A percentile compares a stretch with the other conserved stretches of the same genome.
Conservation (phyloP, 2,329 filamentous ascomycete genomes). For the Monascus ruber region DNA sequence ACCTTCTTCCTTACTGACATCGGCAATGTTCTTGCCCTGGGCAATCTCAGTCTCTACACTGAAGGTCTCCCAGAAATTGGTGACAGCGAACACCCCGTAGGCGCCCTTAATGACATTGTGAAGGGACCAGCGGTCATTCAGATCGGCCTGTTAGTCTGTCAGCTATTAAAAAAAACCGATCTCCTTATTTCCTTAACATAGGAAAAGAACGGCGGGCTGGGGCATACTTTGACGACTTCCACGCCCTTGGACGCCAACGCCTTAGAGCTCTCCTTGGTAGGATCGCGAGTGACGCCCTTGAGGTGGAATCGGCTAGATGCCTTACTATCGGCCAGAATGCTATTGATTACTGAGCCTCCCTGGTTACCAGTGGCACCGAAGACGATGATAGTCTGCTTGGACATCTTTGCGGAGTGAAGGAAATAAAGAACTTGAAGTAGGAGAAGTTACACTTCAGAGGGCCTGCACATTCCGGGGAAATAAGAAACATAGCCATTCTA, state of each 20-base stretch:
- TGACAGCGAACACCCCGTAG: conserved; percentile 37
- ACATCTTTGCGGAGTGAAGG: too few species aligned
- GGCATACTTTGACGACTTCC: conserved; percentile 11
- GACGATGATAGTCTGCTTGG: conserved; percentile 3
- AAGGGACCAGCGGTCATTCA: conserved; percentile 25
- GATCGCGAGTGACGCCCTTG: conserved; percentile 16
- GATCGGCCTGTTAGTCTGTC: conserved; percentile 19
- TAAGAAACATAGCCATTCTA: too few species aligned
- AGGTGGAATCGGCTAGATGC: conserved; percentile 8
- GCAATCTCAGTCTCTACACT: conserved; percentile 22
- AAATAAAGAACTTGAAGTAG: too few species aligned
- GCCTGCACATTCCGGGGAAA: too few species aligned
- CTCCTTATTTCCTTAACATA: too few species aligned
- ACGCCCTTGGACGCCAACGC: conserved; percentile 11
- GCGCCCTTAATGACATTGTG: conserved; percentile 29
- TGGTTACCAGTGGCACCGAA: conserved; percentile 12
- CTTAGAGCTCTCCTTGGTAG: conserved; percentile 10
- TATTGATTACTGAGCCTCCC: conserved; percentile 17
- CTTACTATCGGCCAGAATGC: conserved; percentile 11
- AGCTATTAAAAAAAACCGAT: neutral
- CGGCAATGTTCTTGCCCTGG: conserved; percentile 24
- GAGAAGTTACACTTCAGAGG: too few species aligned
- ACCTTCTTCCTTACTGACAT: conserved; percentile 22
- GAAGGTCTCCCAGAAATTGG: conserved; percentile 27
- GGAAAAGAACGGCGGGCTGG: neutral